These are phyloP conservation scores for Leccinum uliginosum DNA, from an alignment of 768 basidiomycete genomes.

Conservation along the genomic window DNA sequence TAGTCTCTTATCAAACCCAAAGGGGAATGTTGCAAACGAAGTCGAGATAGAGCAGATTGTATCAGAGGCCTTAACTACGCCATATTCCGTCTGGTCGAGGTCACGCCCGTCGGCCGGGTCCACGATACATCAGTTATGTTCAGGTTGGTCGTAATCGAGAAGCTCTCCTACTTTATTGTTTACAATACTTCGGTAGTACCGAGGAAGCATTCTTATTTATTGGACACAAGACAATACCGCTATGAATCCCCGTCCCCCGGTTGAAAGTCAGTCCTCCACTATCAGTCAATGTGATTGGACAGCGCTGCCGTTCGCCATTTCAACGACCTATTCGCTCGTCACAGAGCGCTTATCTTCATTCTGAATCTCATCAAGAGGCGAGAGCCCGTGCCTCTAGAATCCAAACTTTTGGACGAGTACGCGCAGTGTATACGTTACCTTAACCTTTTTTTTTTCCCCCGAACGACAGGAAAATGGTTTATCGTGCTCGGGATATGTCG, in stretches of 20 bases:
- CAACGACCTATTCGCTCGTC: slow-evolving; percentile 82
- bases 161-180: neutral
- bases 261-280: slow-evolving; percentile 67
- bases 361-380: slow-evolving; percentile 92
- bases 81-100: slow-evolving; percentile 56
- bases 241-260: slow-evolving; percentile 88
- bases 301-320: slow-evolving; percentile 91
- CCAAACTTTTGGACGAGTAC: slow-evolving; percentile 86
- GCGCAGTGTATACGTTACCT: slow-evolving; percentile 88
- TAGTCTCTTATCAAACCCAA: neutral
- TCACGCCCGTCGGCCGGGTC: slow-evolving; percentile 56
- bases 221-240: slow-evolving; percentile 94
- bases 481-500: slow-evolving; percentile 96
- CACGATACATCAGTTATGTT: slow-evolving; percentile 92
- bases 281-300: slow-evolving; percentile 85
- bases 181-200: slow-evolving; percentile 48
- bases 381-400: slow-evolving; percentile 77
- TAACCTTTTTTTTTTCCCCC: slow-evolving; percentile 96
- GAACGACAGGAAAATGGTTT: slow-evolving; percentile 77
- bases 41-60: slow-evolving; percentile 99
- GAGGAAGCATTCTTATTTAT: slow-evolving; percentile 92
- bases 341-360: slow-evolving; percentile 85
- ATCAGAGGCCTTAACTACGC: slow-evolving; percentile 81
- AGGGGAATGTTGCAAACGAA: slow-evolving; percentile 98
- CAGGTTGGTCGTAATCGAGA: slow-evolving; percentile 46